Conservation (phyloP, 345 rosid species). For the Cardamine chenopodiifolia region DNA sequence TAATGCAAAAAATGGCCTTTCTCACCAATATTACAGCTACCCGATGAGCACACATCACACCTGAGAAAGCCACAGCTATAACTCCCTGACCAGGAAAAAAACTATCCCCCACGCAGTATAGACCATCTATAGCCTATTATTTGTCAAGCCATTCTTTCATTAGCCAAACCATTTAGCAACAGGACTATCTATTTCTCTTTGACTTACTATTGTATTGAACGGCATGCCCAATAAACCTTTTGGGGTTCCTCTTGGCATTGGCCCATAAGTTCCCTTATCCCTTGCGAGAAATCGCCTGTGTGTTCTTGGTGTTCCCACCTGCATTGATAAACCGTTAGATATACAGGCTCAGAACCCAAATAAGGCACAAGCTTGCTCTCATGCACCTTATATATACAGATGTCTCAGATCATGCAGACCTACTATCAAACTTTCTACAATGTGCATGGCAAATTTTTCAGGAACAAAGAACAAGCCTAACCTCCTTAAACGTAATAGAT, state of each 20-base stretch:
- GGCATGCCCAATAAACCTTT: constrained; percentile 98
- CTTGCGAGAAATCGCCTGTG: constrained; percentile 87
- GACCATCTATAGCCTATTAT: constrained; percentile 71
- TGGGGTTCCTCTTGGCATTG: constrained; percentile 80
- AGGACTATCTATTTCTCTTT: constrained; percentile 9
- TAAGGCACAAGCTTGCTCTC: constrained; percentile 8
- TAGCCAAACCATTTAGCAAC: constrained; percentile 6
- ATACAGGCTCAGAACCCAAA: not conserved
- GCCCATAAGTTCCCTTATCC: constrained; percentile 89
- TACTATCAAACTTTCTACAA: constrained; percentile 6
- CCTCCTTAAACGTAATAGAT: constrained; percentile 83
- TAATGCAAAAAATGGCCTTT: not conserved
- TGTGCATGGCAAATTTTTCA: not conserved
- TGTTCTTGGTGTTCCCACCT: constrained; percentile 94
- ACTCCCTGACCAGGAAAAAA: constrained; percentile 99
- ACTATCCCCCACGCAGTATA: constrained; percentile 97
- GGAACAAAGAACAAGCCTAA: constrained; percentile 27
- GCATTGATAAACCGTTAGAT: constrained; percentile 9
- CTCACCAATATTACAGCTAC: constrained; percentile 96
- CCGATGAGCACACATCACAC: constrained; percentile 95
- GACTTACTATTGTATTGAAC: constrained; percentile 83
- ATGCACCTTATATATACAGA: constrained; percentile 2
- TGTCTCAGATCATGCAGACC: not conserved
- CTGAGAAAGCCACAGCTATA: constrained; percentile 95
- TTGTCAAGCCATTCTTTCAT: constrained; percentile 32